phyloP scores from a whole-genome alignment of 1,284 basidiomycete genomes.

The Schizophyllum amplum region DNA sequence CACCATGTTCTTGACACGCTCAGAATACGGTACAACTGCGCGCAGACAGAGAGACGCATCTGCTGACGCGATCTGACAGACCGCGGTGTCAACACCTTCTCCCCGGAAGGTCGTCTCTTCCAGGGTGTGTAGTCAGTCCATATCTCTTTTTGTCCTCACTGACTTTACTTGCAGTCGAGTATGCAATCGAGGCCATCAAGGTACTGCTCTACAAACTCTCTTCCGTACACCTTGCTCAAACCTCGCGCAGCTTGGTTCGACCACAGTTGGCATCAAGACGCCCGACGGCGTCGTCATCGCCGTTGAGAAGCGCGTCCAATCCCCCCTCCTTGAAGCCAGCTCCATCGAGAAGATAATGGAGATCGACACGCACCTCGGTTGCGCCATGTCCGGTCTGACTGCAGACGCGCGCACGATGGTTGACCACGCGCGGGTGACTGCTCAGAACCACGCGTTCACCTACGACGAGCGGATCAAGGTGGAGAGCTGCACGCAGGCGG shows the following conservation, averaged over 20 bases:
- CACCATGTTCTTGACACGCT: constrained; percentile 86
- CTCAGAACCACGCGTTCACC: constrained; percentile 94
- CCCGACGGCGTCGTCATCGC: constrained; percentile 87
- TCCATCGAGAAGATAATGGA: constrained; percentile 99
- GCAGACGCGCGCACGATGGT: constrained; percentile 99
- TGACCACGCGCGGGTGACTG: constrained; percentile 97
- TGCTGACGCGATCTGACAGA: constrained; percentile 37
- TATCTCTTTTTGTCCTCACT: constrained; percentile 9
- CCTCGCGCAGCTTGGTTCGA: constrained; percentile 80
- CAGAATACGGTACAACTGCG: constrained; percentile 70
- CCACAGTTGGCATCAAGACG: constrained; percentile 90
- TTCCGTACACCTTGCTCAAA: constrained; percentile 2
- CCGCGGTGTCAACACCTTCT: constrained; percentile 98
- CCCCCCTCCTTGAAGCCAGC: constrained; percentile 88
- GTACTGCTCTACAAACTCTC: constrained; percentile 21
- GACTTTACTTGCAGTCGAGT: constrained; percentile 66
- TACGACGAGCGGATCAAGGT: constrained; percentile 98
- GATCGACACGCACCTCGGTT: constrained; percentile 93
- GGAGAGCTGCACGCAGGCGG: constrained; percentile 95
- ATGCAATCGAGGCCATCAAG: constrained; percentile 98
- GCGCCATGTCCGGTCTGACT: constrained; percentile 97
- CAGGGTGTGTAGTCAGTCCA: constrained; percentile 50
- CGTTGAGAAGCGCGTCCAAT: constrained; percentile 98
- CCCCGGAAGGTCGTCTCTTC: constrained; percentile 91
- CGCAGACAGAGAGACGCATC: background rate